A percentile compares a stretch with the other conserved stretches of the same genome.
Evolutionary conservation across 1,284 basidiomycete genomes (phyloP).

Genomic region (Chalciporus sp.): DNA sequence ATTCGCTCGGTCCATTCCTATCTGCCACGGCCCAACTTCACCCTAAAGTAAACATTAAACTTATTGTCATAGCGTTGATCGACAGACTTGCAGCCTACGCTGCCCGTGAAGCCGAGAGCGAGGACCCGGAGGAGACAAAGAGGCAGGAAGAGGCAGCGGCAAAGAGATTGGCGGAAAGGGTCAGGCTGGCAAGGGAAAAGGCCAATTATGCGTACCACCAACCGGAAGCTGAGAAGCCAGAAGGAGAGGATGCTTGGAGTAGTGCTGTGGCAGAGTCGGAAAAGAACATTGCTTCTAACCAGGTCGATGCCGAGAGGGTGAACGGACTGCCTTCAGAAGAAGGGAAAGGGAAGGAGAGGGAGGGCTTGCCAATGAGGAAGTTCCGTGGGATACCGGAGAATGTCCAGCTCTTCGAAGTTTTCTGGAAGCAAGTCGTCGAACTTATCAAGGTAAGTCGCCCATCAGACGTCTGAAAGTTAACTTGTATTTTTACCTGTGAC

Average conservation of each 20-base stretch:
- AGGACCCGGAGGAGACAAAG: slow-evolving; percentile 90
- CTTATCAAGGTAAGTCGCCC: slow-evolving; percentile 77
- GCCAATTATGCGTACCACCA: slow-evolving; percentile 46
- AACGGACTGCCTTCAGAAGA: slow-evolving; percentile 39
- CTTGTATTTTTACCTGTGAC: neutral
- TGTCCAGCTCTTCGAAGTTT: slow-evolving; percentile 92
- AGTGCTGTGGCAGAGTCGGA: slow-evolving; percentile 33
- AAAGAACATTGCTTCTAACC: slow-evolving; percentile 29
- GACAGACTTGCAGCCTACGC: slow-evolving; percentile 94
- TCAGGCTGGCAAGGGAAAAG: slow-evolving; percentile 61
- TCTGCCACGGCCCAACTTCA: slow-evolving; percentile 92
- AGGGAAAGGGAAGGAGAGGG: slow-evolving; percentile 49
- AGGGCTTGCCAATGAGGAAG: slow-evolving; percentile 59
- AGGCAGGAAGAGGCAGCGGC: slow-evolving; percentile 90
- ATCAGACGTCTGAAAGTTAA: neutral
- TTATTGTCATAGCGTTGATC: slow-evolving; percentile 93
- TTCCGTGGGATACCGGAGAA: slow-evolving; percentile 93
- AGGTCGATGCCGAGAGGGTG: slow-evolving; percentile 27
- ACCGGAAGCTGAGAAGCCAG: slow-evolving; percentile 6
- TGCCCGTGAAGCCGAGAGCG: slow-evolving; percentile 90
- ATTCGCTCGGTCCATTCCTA: slow-evolving; percentile 90
- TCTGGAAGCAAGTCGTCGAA: slow-evolving; percentile 98
- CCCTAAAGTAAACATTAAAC: slow-evolving; percentile 95
- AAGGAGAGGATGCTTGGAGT: slow-evolving; percentile 38
- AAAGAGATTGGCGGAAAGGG: slow-evolving; percentile 80